Percentiles rank a stretch among this genome's conserved stretches.
phyloP scores from a whole-genome alignment of 805 yeast genomes.

The Wickerhamomyces ciferrii region DNA sequence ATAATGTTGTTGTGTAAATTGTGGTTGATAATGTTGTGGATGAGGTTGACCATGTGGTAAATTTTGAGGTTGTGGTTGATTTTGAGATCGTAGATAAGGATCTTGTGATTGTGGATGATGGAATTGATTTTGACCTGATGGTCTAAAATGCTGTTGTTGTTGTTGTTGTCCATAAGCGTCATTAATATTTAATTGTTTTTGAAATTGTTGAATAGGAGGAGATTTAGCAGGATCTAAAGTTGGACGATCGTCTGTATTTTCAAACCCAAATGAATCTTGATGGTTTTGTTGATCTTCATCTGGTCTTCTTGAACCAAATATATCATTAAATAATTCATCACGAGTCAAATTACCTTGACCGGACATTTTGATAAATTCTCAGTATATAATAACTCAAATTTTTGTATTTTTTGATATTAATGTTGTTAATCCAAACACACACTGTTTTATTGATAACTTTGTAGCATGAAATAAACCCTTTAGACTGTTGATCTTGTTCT shows the following conservation, averaged over 20 bases:
- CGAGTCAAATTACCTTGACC: slow-evolving; percentile 10
- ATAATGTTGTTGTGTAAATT: slow-evolving; percentile 2
- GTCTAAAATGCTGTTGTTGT: slow-evolving; percentile 1
- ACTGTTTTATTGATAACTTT: background rate
- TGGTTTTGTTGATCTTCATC: background rate
- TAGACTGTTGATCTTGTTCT: no score
- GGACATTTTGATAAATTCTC: background rate
- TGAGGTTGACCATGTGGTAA: slow-evolving; percentile 2
- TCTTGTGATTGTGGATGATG: slow-evolving; percentile 1
- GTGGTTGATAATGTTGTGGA: slow-evolving; percentile 1
- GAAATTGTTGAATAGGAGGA: background rate
- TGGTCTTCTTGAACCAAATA: slow-evolving; percentile 24
- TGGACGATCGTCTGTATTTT: background rate
- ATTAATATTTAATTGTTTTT: background rate
- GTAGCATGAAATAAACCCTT: background rate
- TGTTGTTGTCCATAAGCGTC: background rate
- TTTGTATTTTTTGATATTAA: no score
- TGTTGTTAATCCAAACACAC: background rate
- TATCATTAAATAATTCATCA: slow-evolving; percentile 25
- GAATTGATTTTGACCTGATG: background rate
- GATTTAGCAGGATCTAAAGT: slow-evolving; percentile 5
- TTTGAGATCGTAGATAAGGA: background rate
- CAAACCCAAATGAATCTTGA: background rate
- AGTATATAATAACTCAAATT: no score
- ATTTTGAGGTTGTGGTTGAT: background rate